These are phyloP conservation scores for Saccharomycopsis schoenii DNA, from an alignment of 805 yeast genomes.

Conservation along the genomic window DNA sequence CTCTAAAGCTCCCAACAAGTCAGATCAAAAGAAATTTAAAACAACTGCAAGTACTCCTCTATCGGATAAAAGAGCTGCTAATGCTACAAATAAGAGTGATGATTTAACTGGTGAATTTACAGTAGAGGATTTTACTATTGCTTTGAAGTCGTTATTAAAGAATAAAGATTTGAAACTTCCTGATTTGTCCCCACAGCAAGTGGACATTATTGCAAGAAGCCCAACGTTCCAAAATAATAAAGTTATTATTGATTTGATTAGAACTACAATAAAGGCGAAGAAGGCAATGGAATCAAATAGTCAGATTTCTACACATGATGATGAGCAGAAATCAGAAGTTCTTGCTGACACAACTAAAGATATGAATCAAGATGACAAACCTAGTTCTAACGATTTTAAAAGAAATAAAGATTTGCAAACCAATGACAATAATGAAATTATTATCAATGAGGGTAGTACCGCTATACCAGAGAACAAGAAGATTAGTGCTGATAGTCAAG, in stretches of 20 bases:
- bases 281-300: background rate
- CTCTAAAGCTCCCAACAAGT: background rate
- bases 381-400: no score
- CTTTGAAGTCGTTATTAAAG: constrained; percentile 9
- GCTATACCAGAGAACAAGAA: no score
- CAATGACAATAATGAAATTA: no score
- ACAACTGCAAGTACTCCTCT: background rate
- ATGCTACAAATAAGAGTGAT: no score
- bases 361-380: no score
- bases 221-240: constrained; percentile 18
- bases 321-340: background rate
- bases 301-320: no score
- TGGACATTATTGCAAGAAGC: constrained; percentile 11
- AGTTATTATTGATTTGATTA: constrained; percentile 13
- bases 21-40: background rate
- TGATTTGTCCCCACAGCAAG: constrained; percentile 14
- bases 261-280: constrained; percentile 8
- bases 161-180: constrained; percentile 15
- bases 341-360: background rate
- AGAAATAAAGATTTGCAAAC: no score
- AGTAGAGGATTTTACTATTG: constrained; percentile 15
- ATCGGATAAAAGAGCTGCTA: background rate
- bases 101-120: constrained; percentile 5
- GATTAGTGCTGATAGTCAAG: no score
- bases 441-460: no score